Base-by-base conservation (phyloP, 495 filamentous ascomycete species). In the Apodospora peruviana region DNA sequence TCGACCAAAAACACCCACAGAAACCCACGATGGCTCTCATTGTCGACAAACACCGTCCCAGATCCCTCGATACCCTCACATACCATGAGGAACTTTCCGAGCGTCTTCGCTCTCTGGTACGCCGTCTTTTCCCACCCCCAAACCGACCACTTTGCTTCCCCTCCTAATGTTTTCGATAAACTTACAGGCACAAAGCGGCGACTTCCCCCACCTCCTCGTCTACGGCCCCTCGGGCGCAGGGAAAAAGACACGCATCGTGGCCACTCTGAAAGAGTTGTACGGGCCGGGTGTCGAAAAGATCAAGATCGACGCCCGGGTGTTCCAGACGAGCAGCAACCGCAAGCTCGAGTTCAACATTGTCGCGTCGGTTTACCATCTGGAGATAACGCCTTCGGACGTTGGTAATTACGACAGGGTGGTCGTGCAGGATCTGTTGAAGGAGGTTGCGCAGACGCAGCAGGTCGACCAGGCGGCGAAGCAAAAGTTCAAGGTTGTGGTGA, bases 331-430 rank as follows among this genome's bases (percentile, higher is more conserved):
- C 17, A 84, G 83, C 62, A 96, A 95, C 67, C 90, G 93, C 57
- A 98, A 97, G 66, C 82, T 97, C 49, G 93, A 98, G 70, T 98
- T 98, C 77, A 98, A 94, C 71, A 95, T 97, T 51, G 94, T 97
- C 40, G 79, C 90, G 21, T 95, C 90, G 0, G 80, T 95, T 40
- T 97, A 98, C 70, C 93, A 98, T 58, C 83, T 98, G 51, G 93
- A 98, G 64, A 98, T 98, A 60, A 98, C 93, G 2, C 93, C 93
- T 1, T 91, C 89, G 1, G 93, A 98, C 58, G 91, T 98, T n/a
- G 94, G 91, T 41, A 91, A 83, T 59, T 94, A 95, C 57, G 93
- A 98, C 67, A 79, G 93, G 41, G 94, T 98, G 1, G 91, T 98
- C 9, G 70, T 98, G 12, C 94, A 97, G 62, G 91, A 96, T 64